These are phyloP conservation scores for Aspergillus novofumigatus DNA, from an alignment of 2,329 filamentous ascomycete species.

Conservation along the genomic window DNA sequence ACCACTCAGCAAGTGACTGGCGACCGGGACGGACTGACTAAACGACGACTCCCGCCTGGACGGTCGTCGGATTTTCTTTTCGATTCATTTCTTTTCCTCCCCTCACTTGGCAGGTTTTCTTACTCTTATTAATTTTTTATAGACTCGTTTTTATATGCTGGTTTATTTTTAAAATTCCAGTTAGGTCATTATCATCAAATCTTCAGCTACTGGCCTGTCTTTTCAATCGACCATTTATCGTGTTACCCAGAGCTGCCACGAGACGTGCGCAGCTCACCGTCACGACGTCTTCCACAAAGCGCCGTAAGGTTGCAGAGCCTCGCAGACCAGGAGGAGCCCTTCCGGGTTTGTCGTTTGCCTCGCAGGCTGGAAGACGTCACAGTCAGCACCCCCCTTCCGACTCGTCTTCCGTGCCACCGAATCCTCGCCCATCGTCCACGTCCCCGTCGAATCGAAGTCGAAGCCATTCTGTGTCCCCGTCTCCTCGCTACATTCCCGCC, in stretches of 20 bases:
- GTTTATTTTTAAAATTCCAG: background rate
- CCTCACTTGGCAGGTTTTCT: conserved; percentile 1
- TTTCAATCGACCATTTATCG: conserved; percentile 7
- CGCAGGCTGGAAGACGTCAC: conserved; percentile 36
- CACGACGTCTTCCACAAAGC: conserved; percentile 50
- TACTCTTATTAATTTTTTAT: conserved; percentile 1
- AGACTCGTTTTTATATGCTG: background rate
- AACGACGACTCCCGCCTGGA: conserved; percentile 10
- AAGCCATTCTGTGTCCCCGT: conserved; percentile 27
- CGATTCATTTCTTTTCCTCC: conserved; percentile 1
- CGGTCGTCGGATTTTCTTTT: conserved; percentile 3
- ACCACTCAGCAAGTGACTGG: background rate
- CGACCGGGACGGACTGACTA: conserved; percentile 1
- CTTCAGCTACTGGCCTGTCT: conserved; percentile 4
- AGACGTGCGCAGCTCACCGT: conserved; percentile 43
- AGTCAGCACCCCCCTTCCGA: conserved; percentile 19
- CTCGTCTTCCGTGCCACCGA: conserved; percentile 19
- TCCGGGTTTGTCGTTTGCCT: conserved; percentile 26
- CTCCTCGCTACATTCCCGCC: conserved; percentile 50
- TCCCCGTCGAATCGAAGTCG: conserved; percentile 23
- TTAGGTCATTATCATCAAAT: conserved; percentile 6
- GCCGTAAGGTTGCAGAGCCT: conserved; percentile 45
- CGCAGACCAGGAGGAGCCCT: conserved; percentile 35
- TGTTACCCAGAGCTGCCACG: conserved; percentile 41
- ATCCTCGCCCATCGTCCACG: conserved; percentile 18